phyloP scores from a whole-genome alignment of 1,284 basidiomycete genomes.

The Cutaneotrichosporon spelunceum region DNA sequence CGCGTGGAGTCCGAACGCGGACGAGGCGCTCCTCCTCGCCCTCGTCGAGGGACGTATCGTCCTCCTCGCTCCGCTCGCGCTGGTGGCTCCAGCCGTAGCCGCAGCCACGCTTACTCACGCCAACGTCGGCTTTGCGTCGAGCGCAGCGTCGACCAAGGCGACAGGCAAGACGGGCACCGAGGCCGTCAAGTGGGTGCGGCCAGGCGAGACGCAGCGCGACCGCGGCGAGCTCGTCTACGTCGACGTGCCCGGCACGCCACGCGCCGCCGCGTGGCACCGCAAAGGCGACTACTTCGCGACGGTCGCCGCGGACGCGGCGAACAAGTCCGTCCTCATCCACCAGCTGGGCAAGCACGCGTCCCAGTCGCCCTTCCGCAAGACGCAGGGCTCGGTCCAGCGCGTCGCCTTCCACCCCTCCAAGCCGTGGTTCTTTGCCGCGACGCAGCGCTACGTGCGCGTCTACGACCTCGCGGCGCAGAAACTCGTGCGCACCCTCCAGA shows the following conservation, averaged over 20 bases:
- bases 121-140: conserved; percentile 49
- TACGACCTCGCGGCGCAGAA: conserved; percentile 95
- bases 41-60: conserved; percentile 62
- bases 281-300: conserved; percentile 95
- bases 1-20: conserved; percentile 89
- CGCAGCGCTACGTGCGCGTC: conserved; percentile 91
- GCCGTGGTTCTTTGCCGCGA: conserved; percentile 97
- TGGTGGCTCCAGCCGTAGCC: conserved; percentile 61
- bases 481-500: conserved; percentile 83
- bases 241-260: conserved; percentile 68
- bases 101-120: conserved; percentile 61
- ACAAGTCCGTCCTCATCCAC: conserved; percentile 64
- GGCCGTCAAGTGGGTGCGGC: conserved; percentile 56
- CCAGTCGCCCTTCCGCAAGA: conserved; percentile 94
- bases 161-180: conserved; percentile 46
- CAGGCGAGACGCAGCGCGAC: conserved; percentile 54
- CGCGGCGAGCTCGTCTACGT: conserved; percentile 56
- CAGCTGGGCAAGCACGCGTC: conserved; percentile 90
- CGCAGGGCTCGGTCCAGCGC: conserved; percentile 83
- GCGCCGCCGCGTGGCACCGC: conserved; percentile 87
- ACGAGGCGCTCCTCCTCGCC: conserved; percentile 56
- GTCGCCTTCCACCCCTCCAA: conserved; percentile 92
- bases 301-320: conserved; percentile 58
- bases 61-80: conserved; percentile 75
- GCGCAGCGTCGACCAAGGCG: conserved; percentile 48